Conservation (phyloP, 1,139 yeast species). For the Saccharomyces hybrid region DNA sequence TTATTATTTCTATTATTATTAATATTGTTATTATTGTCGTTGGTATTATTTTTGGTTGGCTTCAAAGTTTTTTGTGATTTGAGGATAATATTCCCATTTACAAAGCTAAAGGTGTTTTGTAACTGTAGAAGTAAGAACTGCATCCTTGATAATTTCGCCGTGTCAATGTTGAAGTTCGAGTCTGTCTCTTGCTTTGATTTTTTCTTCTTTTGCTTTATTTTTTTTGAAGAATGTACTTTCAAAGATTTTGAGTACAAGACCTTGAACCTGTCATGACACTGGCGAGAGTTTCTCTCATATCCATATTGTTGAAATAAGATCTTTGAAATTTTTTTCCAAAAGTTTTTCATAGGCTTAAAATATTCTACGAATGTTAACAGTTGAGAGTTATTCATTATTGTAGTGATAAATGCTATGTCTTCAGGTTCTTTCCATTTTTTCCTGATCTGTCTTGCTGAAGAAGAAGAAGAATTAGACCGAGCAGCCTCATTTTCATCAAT, state of each 20-base stretch:
- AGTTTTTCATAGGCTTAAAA: constrained; percentile 26
- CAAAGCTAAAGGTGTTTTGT: constrained; percentile 13
- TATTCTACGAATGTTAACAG: constrained; percentile 20
- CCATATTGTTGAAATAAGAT: constrained; percentile 12
- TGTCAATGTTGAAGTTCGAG: background rate
- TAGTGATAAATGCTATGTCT: constrained; percentile 18
- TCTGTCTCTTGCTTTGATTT: background rate
- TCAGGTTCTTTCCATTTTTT: constrained; percentile 22
- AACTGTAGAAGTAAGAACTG: constrained; percentile 9
- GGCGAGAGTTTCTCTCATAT: constrained; percentile 19
- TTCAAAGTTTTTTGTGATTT: constrained; percentile 2
- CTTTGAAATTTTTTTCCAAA: constrained; percentile 19
- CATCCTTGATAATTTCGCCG: background rate
- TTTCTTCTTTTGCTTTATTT: background rate
- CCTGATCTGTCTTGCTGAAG: constrained; percentile 4
- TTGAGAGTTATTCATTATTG: constrained; percentile 15
- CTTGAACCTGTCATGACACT: constrained; percentile 24
- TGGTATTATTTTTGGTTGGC: background rate
- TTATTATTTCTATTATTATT: background rate
- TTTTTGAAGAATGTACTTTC: constrained; percentile 6
- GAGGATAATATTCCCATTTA: constrained; percentile 18
- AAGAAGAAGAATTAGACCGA: background rate
- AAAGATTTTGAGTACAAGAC: constrained; percentile 18
- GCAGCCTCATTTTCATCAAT: background rate
- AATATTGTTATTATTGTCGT: background rate